phyloP scores from a whole-genome alignment of 129 eudicot species.

The Rutidosis leptorrhynchoides region DNA sequence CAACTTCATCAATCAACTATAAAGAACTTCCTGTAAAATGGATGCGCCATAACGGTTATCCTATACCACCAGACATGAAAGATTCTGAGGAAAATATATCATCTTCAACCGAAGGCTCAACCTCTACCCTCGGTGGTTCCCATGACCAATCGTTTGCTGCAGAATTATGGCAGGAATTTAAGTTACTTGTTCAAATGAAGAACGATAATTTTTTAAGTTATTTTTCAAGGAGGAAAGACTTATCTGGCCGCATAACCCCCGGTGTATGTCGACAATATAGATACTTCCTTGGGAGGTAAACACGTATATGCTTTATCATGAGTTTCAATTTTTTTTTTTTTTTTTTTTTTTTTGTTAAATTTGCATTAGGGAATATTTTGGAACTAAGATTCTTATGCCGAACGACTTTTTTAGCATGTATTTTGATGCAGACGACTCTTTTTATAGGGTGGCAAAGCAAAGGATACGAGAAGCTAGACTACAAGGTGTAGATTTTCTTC shows the following conservation, averaged over 20 bases:
- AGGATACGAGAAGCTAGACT: slow-evolving; percentile 79
- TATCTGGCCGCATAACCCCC: slow-evolving; percentile 61
- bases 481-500: slow-evolving; percentile 86
- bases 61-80: slow-evolving; percentile 78
- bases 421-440: slow-evolving; percentile 2
- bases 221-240: slow-evolving; percentile 46
- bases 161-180: slow-evolving; percentile 76
- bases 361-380: background rate
- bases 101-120: slow-evolving; percentile 39
- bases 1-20: slow-evolving; percentile 40
- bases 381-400: background rate
- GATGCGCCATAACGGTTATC: slow-evolving; percentile 90
- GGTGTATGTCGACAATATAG: slow-evolving; percentile 49
- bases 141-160: slow-evolving; percentile 56
- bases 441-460: slow-evolving; percentile 82
- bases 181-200: slow-evolving; percentile 44
- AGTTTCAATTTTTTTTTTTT: background rate
- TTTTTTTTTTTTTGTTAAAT: background rate
- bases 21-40: slow-evolving; percentile 89
- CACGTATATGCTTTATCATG: background rate
- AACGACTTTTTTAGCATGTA: background rate
- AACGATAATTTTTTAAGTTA: slow-evolving; percentile 46
- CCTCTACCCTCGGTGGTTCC: slow-evolving; percentile 31
- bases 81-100: slow-evolving; percentile 37
- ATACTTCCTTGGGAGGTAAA: slow-evolving; percentile 86